Conservation (phyloP, 2,329 filamentous ascomycete genomes). For the Colletotrichum orchidophilum region DNA sequence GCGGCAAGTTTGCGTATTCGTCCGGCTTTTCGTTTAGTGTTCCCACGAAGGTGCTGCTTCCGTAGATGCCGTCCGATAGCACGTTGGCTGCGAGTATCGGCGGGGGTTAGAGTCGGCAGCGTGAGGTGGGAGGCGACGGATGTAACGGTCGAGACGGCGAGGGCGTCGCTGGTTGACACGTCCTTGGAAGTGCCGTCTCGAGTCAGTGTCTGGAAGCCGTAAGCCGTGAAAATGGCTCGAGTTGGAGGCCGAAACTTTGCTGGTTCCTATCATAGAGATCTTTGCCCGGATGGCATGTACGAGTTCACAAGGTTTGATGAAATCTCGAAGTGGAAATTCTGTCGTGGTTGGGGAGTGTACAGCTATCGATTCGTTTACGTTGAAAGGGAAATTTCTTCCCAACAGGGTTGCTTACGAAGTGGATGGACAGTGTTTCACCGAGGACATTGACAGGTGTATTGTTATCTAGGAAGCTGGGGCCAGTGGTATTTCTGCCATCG, state of each 20-base stretch:
- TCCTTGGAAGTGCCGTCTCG: constrained; percentile 1
- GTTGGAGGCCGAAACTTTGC: constrained; percentile 27
- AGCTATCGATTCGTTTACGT: constrained; percentile 15
- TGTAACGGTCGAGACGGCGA: neutral
- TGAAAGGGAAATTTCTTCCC: neutral
- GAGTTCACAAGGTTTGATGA: constrained; percentile 25
- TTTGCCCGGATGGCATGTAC: constrained; percentile 31
- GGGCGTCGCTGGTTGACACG: neutral
- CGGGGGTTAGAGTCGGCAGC: constrained; percentile 33
- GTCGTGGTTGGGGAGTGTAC: constrained; percentile 15
- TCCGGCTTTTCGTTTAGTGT: constrained; percentile 49
- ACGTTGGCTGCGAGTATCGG: constrained; percentile 32
- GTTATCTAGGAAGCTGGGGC: constrained; percentile 21
- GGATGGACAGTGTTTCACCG: neutral
- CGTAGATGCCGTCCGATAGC: constrained; percentile 37
- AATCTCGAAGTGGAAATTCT: neutral
- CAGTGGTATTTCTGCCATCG: constrained; percentile 25
- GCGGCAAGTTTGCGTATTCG: constrained; percentile 50
- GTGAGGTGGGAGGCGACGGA: constrained; percentile 22
- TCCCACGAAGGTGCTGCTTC: constrained; percentile 41
- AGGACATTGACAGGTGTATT: neutral
- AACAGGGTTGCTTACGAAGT: neutral
- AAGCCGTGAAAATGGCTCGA: constrained; percentile 29
- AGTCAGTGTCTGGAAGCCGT: constrained; percentile 32
- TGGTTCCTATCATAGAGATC: constrained; percentile 6